Base-by-base conservation (phyloP, 1,284 basidiomycete species). In the Megacollybia platyphylla region DNA sequence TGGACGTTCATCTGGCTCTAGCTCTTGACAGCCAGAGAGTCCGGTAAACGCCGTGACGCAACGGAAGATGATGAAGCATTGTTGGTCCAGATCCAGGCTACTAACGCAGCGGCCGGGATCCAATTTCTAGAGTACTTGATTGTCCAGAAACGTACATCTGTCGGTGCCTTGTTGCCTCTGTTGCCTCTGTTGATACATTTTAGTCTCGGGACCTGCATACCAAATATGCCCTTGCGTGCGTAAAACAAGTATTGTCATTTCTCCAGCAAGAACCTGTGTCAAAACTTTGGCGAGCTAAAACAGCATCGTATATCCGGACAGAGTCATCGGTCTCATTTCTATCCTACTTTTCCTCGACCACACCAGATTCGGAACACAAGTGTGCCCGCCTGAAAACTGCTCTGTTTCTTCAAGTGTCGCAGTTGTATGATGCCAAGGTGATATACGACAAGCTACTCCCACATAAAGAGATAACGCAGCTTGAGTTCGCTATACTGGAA, bases 121-220 rank as follows among this genome's bases (percentile, higher is more conserved):
- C 70, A 73, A 44, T 92, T 80, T 54, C 65, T 96, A 5, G 90
- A 94, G 53, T 75, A 87, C 55, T 64, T 91, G 1, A 79, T 92
- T 1, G 60, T 93, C 20, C 72, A 75, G 44, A 76, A 77, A 52
- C 73, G 77, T 35, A 81, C 72, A 51, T 67, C 64, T 40, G 84
- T 76, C 50, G 10, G 67, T 57, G 17, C 4, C 3, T 44, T 43
- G 2, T 11, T 40, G 41, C 40, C 39, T 28, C 35, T 43, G 40
- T 40, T 34, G 4, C 10, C 31, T 3, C 31, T 26, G 32, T 44
- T 42, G 28, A 38, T 48, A 36, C 7, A 40, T 28, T 41, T 13
- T 17, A 83, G 79, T 71, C 77, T 27, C 60, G 60, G 8, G 65
- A 68, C 28, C 57, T 85, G 6, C 82, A 87, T 47, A 69, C 64